phyloP scores from a whole-genome alignment of 2,329 filamentous ascomycete species.

The Trichothecium sympodiale region DNA sequence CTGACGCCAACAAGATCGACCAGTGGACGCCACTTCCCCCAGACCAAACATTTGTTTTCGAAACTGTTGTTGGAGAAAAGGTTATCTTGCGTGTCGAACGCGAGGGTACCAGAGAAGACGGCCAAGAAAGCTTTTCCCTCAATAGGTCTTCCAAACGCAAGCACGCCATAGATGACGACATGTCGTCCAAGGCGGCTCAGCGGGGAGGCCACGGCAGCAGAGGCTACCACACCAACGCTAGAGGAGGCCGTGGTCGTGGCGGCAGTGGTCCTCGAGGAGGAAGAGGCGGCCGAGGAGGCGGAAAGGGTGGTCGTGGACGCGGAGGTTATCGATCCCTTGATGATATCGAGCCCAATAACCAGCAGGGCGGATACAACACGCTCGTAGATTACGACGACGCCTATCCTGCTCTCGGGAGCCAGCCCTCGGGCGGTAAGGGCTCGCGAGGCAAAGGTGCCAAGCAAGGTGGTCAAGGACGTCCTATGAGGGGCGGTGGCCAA shows the following conservation, averaged over 20 bases:
- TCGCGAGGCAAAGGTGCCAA: conserved; percentile 3
- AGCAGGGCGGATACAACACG: conserved; percentile 28
- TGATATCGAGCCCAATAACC: conserved; percentile 43
- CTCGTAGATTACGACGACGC: conserved; percentile 38
- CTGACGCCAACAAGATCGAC: conserved; percentile 71
- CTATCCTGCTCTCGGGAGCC: conserved; percentile 14
- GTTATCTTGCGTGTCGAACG: conserved; percentile 70
- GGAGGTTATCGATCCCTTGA: conserved; percentile 56
- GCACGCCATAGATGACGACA: conserved; percentile 37
- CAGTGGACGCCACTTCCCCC: conserved; percentile 70
- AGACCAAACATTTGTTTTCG: conserved; percentile 64
- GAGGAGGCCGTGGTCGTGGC: conserved; percentile 27
- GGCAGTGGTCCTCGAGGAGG: conserved; percentile 24
- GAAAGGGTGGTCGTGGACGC: conserved; percentile 32
- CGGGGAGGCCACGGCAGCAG: conserved; percentile 29
- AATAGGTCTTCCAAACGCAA: conserved; percentile 51
- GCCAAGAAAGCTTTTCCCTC: conserved; percentile 51
- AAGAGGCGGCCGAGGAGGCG: conserved; percentile 28
- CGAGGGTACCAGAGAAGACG: conserved; percentile 50
- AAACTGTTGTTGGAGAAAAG: conserved; percentile 80
- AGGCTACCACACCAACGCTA: conserved; percentile 27
- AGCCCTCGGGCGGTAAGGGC: conserved; percentile 7
- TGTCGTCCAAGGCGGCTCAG: conserved; percentile 17
- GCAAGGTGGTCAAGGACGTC: conserved; percentile 9
- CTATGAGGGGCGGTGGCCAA: conserved; percentile 11